phyloP scores from a whole-genome alignment of 2,329 filamentous ascomycete species.

The Dactylellina haptotyla region DNA sequence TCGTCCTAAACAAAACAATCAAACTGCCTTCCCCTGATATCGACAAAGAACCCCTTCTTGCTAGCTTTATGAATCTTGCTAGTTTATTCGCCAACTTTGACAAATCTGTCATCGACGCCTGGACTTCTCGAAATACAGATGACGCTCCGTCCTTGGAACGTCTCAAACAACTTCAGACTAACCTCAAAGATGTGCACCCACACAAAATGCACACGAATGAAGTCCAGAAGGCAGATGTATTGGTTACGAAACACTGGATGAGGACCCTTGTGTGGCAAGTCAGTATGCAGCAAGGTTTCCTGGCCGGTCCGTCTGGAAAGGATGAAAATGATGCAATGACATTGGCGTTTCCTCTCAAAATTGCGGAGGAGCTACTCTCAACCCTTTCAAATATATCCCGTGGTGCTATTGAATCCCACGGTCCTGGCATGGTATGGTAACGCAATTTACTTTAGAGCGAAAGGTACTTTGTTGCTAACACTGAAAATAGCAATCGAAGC shows the following conservation, averaged over 20 bases:
- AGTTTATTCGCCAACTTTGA: conserved; percentile 50
- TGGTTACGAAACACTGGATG: conserved; percentile 54
- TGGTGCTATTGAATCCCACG: conserved; percentile 47
- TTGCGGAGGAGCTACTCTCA: conserved; percentile 35
- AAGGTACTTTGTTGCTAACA: background rate
- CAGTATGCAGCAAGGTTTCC: conserved; percentile 47
- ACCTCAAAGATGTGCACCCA: conserved; percentile 35
- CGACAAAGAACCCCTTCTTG: conserved; percentile 46
- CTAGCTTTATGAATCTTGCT: conserved; percentile 49
- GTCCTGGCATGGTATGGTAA: conserved; percentile 42
- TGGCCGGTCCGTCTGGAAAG: conserved; percentile 20
- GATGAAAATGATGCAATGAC: conserved; percentile 47
- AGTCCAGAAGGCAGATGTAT: conserved; percentile 43
- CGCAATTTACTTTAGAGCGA: background rate
- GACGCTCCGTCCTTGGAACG: conserved; percentile 38
- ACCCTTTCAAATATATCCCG: conserved; percentile 36
- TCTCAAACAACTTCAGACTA: conserved; percentile 35
- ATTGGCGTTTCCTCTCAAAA: conserved; percentile 36
- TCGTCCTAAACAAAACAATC: conserved; percentile 49
- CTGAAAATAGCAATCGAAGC: conserved; percentile 40
- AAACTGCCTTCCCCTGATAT: conserved; percentile 42
- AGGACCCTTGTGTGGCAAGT: conserved; percentile 51
- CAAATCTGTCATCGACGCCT: conserved; percentile 51
- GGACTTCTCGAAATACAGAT: conserved; percentile 45
- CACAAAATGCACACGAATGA: conserved; percentile 48